phyloP scores from a whole-genome alignment of 176 grass and related monocot species.

The Oryza brachyantha region DNA sequence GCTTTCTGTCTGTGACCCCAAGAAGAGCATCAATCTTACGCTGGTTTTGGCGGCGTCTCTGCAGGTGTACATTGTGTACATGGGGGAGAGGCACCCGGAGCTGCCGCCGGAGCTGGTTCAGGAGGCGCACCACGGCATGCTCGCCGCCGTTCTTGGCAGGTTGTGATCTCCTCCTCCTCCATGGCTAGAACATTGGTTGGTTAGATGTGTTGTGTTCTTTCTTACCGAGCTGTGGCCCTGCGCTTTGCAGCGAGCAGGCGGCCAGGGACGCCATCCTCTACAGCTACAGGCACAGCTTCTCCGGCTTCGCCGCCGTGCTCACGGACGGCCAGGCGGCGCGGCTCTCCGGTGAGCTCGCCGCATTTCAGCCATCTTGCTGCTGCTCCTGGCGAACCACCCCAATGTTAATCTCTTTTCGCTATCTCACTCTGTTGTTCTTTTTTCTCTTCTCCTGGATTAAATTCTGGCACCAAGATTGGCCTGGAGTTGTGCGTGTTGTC shows the following conservation, averaged over 20 bases:
- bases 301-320: constrained; percentile 87
- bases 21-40: not conserved
- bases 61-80: constrained; percentile 96
- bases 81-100: constrained; percentile 61
- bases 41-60: constrained; percentile 6
- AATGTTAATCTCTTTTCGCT: not conserved
- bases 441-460: not conserved
- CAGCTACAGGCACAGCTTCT: constrained; percentile 93
- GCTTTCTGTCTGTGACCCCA: not conserved
- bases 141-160: constrained; percentile 79
- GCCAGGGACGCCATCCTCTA: constrained; percentile 77
- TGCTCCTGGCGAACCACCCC: not conserved
- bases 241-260: constrained; percentile 54
- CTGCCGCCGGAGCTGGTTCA: constrained; percentile 38
- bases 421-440: not conserved
- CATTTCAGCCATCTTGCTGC: not conserved
- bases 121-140: constrained; percentile 76
- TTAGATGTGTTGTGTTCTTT: not conserved
- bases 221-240: not conserved
- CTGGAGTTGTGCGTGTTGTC: constrained; percentile 74
- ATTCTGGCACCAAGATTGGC: constrained; percentile 48
- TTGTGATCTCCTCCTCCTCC: constrained; percentile 21
- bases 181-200: not conserved
- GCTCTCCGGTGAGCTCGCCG: constrained; percentile 54
- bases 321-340: constrained; percentile 53